A percentile compares a stretch with the other conserved stretches of the same genome.
These are phyloP conservation scores for Colletotrichum melonis DNA, from an alignment of 2,329 filamentous ascomycete species.

Conservation along the genomic window DNA sequence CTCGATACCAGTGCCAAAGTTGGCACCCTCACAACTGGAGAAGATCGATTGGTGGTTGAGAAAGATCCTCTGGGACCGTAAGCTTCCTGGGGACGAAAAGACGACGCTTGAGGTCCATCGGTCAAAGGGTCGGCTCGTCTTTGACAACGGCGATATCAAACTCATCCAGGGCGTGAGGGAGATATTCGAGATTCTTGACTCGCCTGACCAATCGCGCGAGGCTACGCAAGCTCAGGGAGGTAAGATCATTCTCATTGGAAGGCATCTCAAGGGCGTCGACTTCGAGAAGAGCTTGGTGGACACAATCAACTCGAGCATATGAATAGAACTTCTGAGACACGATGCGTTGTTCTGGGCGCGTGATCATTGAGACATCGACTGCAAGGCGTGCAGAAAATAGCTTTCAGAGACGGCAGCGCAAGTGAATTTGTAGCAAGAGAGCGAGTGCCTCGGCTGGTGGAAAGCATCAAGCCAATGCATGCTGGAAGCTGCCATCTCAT, in stretches of 20 bases:
- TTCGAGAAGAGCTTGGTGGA: conserved; percentile 58
- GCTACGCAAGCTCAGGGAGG: conserved; percentile 49
- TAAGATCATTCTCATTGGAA: conserved; percentile 74
- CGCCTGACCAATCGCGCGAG: conserved; percentile 46
- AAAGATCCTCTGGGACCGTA: conserved; percentile 84
- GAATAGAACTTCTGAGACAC: not conserved
- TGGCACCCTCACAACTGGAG: conserved; percentile 68
- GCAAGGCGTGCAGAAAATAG: not conserved
- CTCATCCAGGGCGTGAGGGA: conserved; percentile 93
- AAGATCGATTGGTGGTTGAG: conserved; percentile 85
- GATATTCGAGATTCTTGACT: conserved; percentile 90
- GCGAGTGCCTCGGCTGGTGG: not conserved
- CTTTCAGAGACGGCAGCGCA: not conserved
- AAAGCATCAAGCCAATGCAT: not conserved
- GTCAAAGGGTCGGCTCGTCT: conserved; percentile 81
- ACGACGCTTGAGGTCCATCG: conserved; percentile 83
- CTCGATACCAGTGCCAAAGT: conserved; percentile 72
- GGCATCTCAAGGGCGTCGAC: conserved; percentile 61
- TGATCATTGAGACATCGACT: not conserved
- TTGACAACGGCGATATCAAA: conserved; percentile 73
- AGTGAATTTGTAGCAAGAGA: not conserved
- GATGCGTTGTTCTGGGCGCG: not conserved
- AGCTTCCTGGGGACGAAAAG: conserved; percentile 61
- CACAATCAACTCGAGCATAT: not conserved
- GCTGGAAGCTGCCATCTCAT: conserved; percentile 29